Conservation (phyloP, 2,329 filamentous ascomycete genomes). For the Gnomoniopsis sp. region DNA sequence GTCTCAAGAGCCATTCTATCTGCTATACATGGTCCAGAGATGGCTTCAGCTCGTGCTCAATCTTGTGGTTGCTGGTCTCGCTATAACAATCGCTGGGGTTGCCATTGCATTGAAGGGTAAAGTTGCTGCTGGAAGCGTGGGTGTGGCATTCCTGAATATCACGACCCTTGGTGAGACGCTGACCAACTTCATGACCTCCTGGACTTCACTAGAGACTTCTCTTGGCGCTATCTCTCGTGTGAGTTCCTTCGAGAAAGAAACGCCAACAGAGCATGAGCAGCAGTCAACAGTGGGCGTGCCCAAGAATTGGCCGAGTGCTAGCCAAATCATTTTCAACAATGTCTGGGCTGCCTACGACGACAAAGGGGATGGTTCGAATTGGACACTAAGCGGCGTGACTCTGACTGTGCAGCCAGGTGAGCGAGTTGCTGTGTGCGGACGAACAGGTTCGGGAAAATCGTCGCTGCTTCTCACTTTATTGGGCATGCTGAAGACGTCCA, state of each 20-base stretch:
- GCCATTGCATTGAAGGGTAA: constrained; percentile 34
- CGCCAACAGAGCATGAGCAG: constrained; percentile 20
- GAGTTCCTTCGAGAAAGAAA: constrained; percentile 21
- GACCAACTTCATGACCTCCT: constrained; percentile 22
- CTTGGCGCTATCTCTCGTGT: constrained; percentile 26
- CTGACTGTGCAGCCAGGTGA: not conserved
- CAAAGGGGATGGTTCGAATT: not conserved
- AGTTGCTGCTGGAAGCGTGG: constrained; percentile 30
- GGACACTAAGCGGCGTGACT: not conserved
- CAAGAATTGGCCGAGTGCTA: not conserved
- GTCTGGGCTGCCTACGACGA: not conserved
- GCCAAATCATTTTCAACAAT: not conserved
- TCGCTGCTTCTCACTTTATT: not conserved
- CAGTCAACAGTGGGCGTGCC: constrained; percentile 3
- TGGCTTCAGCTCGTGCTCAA: constrained; percentile 52
- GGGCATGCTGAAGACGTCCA: not conserved
- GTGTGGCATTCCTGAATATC: constrained; percentile 34
- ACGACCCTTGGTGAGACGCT: constrained; percentile 26
- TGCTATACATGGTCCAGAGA: constrained; percentile 48
- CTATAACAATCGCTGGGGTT: constrained; percentile 40
- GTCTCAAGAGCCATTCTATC: constrained; percentile 51
- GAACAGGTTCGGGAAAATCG: not conserved
- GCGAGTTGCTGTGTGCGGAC: constrained; percentile 7
- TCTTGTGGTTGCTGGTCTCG: constrained; percentile 46
- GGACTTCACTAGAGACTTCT: constrained; percentile 26